These are phyloP conservation scores for Viola odorata DNA, from an alignment of 345 rosid genomes.

Conservation along the genomic window DNA sequence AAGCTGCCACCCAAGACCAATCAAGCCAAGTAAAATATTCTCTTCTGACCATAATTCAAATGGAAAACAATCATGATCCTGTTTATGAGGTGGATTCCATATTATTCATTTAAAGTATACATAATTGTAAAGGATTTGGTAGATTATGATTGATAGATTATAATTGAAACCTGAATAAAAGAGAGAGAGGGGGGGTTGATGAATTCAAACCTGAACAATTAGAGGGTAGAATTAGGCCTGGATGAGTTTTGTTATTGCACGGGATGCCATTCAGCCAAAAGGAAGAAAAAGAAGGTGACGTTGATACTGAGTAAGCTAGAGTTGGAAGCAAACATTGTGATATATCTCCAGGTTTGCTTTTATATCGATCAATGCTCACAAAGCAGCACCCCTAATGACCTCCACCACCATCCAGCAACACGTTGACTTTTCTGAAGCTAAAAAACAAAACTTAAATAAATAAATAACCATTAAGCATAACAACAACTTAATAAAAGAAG, in stretches of 20 bases:
- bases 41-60: not conserved
- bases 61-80: not conserved
- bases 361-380: constrained; percentile 2
- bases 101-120: not conserved
- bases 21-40: not conserved
- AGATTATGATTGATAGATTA: too few relatives aligned
- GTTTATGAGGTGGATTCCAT: not conserved
- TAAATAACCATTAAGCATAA: not conserved
- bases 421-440: constrained; percentile 11
- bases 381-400: not conserved
- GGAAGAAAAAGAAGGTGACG: constrained; percentile 45
- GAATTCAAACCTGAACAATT: constrained; percentile 22
- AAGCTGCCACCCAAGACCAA: not conserved
- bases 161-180: not conserved
- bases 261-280: constrained; percentile 94
- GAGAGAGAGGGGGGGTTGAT: not conserved
- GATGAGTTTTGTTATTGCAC: constrained; percentile 45
- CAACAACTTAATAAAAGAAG: constrained; percentile 1
- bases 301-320: constrained; percentile 33
- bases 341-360: constrained; percentile 28
- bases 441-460: not conserved
- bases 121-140: not conserved
- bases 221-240: constrained; percentile 35
- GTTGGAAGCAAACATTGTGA: constrained; percentile 49
- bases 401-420: constrained; percentile 10